Base-by-base conservation (phyloP, 208 protist genomes). In the Trypanosoma mega region DNA sequence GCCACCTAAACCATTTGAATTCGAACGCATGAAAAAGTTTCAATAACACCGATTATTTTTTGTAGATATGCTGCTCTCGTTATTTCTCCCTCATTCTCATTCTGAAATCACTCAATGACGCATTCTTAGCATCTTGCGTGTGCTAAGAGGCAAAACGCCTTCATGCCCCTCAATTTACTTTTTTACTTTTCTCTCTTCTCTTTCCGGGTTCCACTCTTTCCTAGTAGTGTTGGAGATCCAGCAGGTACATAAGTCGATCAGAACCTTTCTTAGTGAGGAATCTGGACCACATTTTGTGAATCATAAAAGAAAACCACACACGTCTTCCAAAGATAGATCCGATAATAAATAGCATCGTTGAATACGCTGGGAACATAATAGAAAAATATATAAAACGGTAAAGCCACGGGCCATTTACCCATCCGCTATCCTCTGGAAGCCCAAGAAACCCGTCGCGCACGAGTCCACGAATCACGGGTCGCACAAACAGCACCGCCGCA, bases 231-330 rank as follows among this genome's bases (percentile, higher is more conserved):
- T 85, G 80, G 43, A 94, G 65, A 31, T 94, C 87, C 41, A 94
- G 68, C 9, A 91, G 45, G 74, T 82, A 63, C 33, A 59, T 54
- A 51, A 94, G 62, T 2, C 78, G 69, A 27, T 73, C 67, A 37
- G 73, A 68, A 0, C 59, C 82, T 11, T 66, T 81, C 50, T 71
- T 76, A 8, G 87, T 79, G 11, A 94, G 63, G 41, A 91, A 87
- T 43, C 87, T 83, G 1, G 76, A 82, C 87, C 87, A 94, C 87
- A 94, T 94, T 74, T 94, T 94, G 58, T 87, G 80, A 56, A 94
- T 80, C 87, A 94, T 94, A 33, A 91, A 91, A n/a, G 80, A 85
- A 53, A 94, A 94, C 87, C 87, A 94, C 8, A 94, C 73, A 14
- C 87, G 80, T 21, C 87, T 72, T 6, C 83, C 83, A 67, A 94